Conservation (phyloP, 345 rosid genomes). For the Hypericum perforatum region DNA sequence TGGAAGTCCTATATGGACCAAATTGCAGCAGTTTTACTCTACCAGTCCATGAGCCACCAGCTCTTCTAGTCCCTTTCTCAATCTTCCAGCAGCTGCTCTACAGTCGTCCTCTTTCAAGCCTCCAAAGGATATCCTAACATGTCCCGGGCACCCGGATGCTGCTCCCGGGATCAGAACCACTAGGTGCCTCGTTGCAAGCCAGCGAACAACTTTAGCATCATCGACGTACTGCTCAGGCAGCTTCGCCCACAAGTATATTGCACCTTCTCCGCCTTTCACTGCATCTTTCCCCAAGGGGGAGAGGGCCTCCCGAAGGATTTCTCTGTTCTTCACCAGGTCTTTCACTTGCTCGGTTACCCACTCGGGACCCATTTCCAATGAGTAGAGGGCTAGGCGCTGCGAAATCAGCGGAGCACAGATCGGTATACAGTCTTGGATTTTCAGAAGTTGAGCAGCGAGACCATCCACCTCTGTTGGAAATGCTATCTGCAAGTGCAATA, state of each 20-base stretch:
- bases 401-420: conserved; percentile 80
- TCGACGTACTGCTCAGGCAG: conserved; percentile 45
- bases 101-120: conserved; percentile 59
- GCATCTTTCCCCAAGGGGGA: conserved; percentile 66
- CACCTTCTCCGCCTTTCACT: conserved; percentile 91
- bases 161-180: conserved; percentile 78
- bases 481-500: conserved; percentile 59
- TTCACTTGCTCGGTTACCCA: conserved; percentile 68
- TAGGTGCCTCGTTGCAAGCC: conserved; percentile 79
- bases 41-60: conserved; percentile 50
- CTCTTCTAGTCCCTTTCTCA: conserved; percentile 66
- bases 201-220: conserved; percentile 57
- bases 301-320: conserved; percentile 64
- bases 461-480: conserved; percentile 76
- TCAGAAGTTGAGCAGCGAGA: conserved; percentile 54
- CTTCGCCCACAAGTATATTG: conserved; percentile 86
- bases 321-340: conserved; percentile 67
- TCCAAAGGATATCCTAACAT: conserved; percentile 72
- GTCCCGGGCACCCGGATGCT: conserved; percentile 62
- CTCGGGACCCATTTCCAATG: conserved; percentile 63
- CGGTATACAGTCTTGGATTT: conserved; percentile 93
- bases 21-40: not conserved
- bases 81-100: conserved; percentile 57
- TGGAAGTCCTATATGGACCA: too few relatives aligned
- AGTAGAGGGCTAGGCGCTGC: conserved; percentile 69